Evolutionary conservation across 2,329 filamentous ascomycete species (phyloP), one percentile per base, ranked within the genome.

Genomic region (Bipolaris oryzae): DNA sequence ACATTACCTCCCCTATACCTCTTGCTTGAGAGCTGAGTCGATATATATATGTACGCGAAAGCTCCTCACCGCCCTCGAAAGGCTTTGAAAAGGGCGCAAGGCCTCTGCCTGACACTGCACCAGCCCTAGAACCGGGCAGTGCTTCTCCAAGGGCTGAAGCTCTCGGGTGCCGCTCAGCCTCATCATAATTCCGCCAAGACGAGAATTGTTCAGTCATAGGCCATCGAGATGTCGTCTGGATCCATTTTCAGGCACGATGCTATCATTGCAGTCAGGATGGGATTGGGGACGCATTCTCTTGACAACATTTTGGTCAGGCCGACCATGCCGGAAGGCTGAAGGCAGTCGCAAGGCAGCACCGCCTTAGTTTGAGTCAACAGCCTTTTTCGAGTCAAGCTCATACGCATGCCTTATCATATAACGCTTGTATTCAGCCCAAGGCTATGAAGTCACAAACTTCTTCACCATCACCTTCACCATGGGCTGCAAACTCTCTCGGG

Each of bases 301-400:
- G 28, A 45, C 28, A 33, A 33, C 20, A 18, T 37, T 25, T 7
- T 41, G 44, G 46, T 35, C 13, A 21, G 48, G 53, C 69, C 67
- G 70, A 71, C 69, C 54, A 57, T 31, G 35, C 51, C 42, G 39
- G 31, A 41, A 18, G 46, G 45, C 50, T 31, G 58, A 51, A 67
- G 67, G 70, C 61, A 69, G 64, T 67, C 69, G 69, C 60, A 57
- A 71, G 67, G 69, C 69, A 72, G 48, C 68, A 46, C 37, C 62
- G 58, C 62, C 58, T 49, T 60, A 49, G 20, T 58, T 66, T 68
- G 62, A 69, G 56, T 68, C 69, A 69, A 64, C 41, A 41, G 49
- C 31, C 49, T 52, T 50, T 43, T 38, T 15, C 41, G 63, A 67
- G 50, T 70, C 67, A 68, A 67, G 53, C 23, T n/a, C 42, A 23